phyloP scores from a whole-genome alignment of 164 flowering plant genomes.

The Litsea cubeba region DNA sequence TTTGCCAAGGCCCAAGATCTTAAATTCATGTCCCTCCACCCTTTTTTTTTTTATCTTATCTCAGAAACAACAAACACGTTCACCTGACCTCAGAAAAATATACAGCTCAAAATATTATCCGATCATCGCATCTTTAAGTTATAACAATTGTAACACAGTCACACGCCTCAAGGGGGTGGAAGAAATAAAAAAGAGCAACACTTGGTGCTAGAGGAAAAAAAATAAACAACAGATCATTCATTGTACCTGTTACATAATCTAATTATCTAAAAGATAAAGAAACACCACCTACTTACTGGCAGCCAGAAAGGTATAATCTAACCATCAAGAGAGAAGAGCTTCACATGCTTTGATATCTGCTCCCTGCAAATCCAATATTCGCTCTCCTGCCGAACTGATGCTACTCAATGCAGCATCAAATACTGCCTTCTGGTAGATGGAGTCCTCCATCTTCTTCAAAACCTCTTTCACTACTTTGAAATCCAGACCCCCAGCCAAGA shows the following conservation, averaged over 20 bases:
- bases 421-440: conserved; percentile 37
- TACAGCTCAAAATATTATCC: conserved; percentile 28
- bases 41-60: neutral
- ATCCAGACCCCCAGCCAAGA: conserved; percentile 47
- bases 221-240: conserved; percentile 1
- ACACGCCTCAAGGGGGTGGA: conserved; percentile 13
- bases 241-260: conserved; percentile 14
- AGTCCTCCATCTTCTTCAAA: conserved; percentile 54
- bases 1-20: neutral
- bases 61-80: neutral
- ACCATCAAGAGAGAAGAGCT: conserved; percentile 31
- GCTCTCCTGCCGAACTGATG: conserved; percentile 37
- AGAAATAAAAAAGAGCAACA: neutral
- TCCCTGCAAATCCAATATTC: conserved; percentile 50
- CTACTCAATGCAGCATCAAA: conserved; percentile 40
- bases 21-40: neutral
- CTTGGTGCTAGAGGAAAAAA: too few species aligned
- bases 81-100: conserved; percentile 23
- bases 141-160: conserved; percentile 16
- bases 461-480: conserved; percentile 59
- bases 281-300: neutral
- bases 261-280: conserved; percentile 8
- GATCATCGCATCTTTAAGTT: conserved; percentile 15
- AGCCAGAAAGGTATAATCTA: neutral
- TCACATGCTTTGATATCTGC: conserved; percentile 55